phyloP scores from a whole-genome alignment of 169 alveolate species.

The Ichthyophthirius multifiliis region DNA sequence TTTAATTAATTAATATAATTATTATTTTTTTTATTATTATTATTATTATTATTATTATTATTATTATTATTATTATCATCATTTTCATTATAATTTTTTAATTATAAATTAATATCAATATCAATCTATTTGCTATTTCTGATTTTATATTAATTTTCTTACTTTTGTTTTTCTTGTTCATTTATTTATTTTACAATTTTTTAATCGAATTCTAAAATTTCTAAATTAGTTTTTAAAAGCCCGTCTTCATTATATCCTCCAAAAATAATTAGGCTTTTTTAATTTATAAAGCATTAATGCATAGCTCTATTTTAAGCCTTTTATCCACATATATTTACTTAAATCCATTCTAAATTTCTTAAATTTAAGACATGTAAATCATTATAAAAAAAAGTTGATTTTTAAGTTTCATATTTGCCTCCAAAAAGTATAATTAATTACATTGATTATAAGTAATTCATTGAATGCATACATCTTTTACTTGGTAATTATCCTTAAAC shows the following conservation, averaged over 20 bases:
- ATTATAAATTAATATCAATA: no score
- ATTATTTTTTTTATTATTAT: no score
- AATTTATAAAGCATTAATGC: not conserved
- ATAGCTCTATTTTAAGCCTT: not conserved
- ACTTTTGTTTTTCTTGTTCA: not conserved
- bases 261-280: not conserved
- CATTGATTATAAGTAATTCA: not conserved
- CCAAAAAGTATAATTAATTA: not conserved
- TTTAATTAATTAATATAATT: no score
- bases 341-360: conserved; percentile 3
- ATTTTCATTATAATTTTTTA: no score
- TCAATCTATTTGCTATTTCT: no score
- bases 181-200: not conserved
- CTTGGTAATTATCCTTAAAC: not conserved
- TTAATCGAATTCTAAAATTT: conserved; percentile 2
- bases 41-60: no score
- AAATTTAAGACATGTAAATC: not conserved
- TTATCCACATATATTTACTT: not conserved
- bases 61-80: no score
- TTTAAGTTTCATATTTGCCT: not conserved
- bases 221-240: not conserved
- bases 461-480: not conserved
- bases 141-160: no score
- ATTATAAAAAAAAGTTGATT: not conserved
- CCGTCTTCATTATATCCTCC: conserved; percentile 2